Base-by-base conservation (phyloP, 352 stramenopile genomes). In the Globisporangium canariense region DNA sequence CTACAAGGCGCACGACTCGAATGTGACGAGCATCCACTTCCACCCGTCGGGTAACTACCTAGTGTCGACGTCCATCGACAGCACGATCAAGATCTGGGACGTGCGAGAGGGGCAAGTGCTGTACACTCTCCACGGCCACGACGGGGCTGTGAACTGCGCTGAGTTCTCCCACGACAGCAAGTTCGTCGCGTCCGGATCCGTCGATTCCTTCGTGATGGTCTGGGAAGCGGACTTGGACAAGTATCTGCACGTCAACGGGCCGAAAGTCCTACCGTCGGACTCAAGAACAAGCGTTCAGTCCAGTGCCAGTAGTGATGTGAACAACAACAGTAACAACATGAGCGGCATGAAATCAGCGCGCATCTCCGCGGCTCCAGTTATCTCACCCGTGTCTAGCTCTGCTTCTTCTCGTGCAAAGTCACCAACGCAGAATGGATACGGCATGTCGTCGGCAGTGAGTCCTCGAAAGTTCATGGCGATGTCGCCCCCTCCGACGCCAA, bases 11-110 rank as follows among this genome's bases (percentile, higher is more conserved):
- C 91, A 98, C 64, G 76, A 92, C 41, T 86, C 75, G 8, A 83
- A 74, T 47, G 83, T 91, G 11, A 96, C 83, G 28, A 82, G 76
- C 51, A 68, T 98, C n/a, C 68, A 71, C 28, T 98, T 98, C 74
- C 92, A 98, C 66, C 81, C 88, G 47, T 93, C 78, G 16, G 93
- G 92, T 13, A 90, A 96, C 64, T 98, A 97, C 68, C 47, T 98
- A 60, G 61, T 97, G 25, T 97, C 91, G n/a, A 89, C 83, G 13
- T 93, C 86, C 6, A 71, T 86, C n/a, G 94, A 98, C 72, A 75
- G 78, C 51, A 89, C 83, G 7, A 70, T 98, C 30, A 97, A 97
- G 71, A 73, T 98, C 40, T 98, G 93, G 92, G 93, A 98, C 67
- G 70, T 98, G 55, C 79, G 93, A 38, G 91, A 98, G 68, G 93